Evolutionary conservation across 2,329 filamentous ascomycete genomes (phyloP).

Genomic region (Leptographium flavum): DNA sequence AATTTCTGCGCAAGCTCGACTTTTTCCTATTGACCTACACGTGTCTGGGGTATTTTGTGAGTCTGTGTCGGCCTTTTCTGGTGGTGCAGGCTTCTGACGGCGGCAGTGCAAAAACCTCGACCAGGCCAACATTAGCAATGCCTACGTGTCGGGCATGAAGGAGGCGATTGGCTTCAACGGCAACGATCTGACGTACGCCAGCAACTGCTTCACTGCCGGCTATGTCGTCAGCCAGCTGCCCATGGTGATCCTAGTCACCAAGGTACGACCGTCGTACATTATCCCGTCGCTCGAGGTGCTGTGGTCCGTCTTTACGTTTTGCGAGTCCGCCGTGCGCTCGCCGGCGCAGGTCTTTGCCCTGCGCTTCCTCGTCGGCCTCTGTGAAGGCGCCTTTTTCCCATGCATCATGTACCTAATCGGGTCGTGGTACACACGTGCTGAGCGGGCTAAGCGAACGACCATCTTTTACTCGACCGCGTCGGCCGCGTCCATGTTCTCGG

Average conservation of each 20-base stretch:
- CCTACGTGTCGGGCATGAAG: slow-evolving; percentile 10
- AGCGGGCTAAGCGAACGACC: slow-evolving; percentile 46
- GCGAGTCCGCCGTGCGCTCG: slow-evolving; percentile 7
- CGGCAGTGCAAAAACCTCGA: slow-evolving; percentile 32
- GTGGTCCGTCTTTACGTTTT: slow-evolving; percentile 13
- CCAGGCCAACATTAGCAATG: slow-evolving; percentile 39
- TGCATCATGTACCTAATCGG: slow-evolving; percentile 32
- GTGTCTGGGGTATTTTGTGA: slow-evolving; percentile 32
- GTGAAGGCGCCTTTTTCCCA: slow-evolving; percentile 38
- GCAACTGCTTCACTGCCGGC: slow-evolving; percentile 13
- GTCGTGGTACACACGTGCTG: slow-evolving; percentile 44
- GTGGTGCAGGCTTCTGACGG: neutral
- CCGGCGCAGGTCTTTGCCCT: slow-evolving; percentile 26
- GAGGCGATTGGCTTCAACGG: slow-evolving; percentile 8
- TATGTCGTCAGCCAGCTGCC: slow-evolving; percentile 13
- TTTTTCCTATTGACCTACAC: slow-evolving; percentile 51
- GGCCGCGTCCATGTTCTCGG: slow-evolving; percentile 23
- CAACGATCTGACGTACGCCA: slow-evolving; percentile 8
- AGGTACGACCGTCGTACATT: slow-evolving; percentile 5
- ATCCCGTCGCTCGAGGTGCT: slow-evolving; percentile 7
- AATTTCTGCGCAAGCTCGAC: slow-evolving; percentile 20
- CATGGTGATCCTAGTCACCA: slow-evolving; percentile 1
- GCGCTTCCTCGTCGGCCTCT: slow-evolving; percentile 37
- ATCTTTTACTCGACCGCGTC: slow-evolving; percentile 48
- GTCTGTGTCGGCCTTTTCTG: neutral